These are phyloP conservation scores for Cairneyella variabilis DNA, from an alignment of 495 filamentous ascomycete genomes.

Conservation along the genomic window DNA sequence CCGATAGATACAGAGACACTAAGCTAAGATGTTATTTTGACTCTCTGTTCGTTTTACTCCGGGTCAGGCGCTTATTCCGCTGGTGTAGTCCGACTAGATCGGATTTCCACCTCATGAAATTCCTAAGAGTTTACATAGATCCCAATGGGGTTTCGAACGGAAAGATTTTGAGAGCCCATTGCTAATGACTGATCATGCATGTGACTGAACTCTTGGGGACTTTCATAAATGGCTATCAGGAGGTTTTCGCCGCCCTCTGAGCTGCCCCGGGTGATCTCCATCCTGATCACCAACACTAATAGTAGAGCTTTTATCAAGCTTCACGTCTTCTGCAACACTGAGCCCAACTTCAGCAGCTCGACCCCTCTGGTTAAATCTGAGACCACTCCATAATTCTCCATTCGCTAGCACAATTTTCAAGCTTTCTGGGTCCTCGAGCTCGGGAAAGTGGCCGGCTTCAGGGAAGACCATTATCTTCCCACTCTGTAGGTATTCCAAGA, in stretches of 20 bases:
- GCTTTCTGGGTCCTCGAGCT: slow-evolving; percentile 5
- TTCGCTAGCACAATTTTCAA: slow-evolving; percentile 4
- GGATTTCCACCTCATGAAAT: too few relatives aligned
- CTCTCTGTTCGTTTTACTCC: too few relatives aligned
- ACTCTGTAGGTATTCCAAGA: slow-evolving; percentile 5
- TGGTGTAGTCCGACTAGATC: too few relatives aligned
- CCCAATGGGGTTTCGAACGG: too few relatives aligned
- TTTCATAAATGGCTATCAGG: slow-evolving; percentile 6
- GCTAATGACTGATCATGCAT: neutral
- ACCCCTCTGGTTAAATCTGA: neutral
- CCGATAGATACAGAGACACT: too few relatives aligned
- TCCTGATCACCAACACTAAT: neutral
- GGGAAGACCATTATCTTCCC: slow-evolving; percentile 9
- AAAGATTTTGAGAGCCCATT: too few relatives aligned
- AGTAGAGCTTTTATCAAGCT: neutral
- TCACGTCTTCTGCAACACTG: slow-evolving; percentile 1
- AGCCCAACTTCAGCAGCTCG: neutral
- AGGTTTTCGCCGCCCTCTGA: neutral
- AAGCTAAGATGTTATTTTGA: too few relatives aligned
- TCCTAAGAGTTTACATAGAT: too few relatives aligned
- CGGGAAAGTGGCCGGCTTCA: slow-evolving; percentile 7
- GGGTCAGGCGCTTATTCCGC: too few relatives aligned
- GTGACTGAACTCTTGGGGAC: neutral
- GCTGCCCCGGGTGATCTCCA: neutral
- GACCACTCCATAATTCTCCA: slow-evolving; percentile 2